These are phyloP conservation scores for Fistulina hepatica DNA, from an alignment of 1,284 basidiomycete species.

Conservation along the genomic window DNA sequence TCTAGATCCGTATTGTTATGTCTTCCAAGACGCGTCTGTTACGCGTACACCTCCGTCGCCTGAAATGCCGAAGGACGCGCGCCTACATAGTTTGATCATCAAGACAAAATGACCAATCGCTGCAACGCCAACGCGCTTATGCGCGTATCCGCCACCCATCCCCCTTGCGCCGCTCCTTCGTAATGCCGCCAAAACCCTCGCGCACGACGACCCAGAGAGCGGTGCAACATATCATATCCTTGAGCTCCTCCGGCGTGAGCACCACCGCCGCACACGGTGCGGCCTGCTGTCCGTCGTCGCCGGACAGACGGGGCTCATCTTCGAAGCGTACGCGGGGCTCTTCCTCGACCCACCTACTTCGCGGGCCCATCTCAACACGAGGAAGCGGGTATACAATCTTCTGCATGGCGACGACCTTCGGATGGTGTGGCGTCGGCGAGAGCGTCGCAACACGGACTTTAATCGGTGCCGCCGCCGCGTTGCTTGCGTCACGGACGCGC, in stretches of 20 bases:
- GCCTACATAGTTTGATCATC: no score
- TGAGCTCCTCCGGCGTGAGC: constrained; percentile 11
- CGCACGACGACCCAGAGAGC: constrained; percentile 82
- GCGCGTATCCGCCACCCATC: constrained; percentile 65
- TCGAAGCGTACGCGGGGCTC: no score
- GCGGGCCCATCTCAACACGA: no score
- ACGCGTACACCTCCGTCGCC: no score
- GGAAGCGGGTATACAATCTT: constrained; percentile 81
- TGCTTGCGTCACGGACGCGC: constrained; percentile 15
- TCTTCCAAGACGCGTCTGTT: no score
- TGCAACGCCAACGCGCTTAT: constrained; percentile 15
- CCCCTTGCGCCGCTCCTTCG: constrained; percentile 65
- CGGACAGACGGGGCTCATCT: no score
- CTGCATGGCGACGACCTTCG: constrained; percentile 85
- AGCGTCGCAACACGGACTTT: constrained; percentile 66
- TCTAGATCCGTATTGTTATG: no score
- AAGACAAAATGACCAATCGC: no score
- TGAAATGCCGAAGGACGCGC: no score
- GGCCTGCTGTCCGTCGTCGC: background rate
- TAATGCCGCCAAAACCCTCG: constrained; percentile 86
- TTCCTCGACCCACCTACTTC: no score
- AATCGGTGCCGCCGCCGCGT: constrained; percentile 19
- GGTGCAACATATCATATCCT: constrained; percentile 12
- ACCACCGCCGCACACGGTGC: no score
- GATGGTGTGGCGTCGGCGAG: constrained; percentile 91